Evolutionary conservation across 371 early-diverging fungal genomes (phyloP).

Genomic region (Mucor saturninus): DNA sequence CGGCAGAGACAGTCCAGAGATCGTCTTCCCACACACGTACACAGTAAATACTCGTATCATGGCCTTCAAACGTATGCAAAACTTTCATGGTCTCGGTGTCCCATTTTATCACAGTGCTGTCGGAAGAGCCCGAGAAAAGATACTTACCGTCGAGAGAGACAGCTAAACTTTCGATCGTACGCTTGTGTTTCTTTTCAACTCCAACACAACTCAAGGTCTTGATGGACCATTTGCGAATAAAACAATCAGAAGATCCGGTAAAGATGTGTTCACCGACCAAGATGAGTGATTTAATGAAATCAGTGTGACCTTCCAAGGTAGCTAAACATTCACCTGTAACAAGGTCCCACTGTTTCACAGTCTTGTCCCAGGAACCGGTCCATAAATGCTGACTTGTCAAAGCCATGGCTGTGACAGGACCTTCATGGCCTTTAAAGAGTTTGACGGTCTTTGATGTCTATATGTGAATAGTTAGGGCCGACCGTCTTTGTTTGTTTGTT

Average conservation of each 20-base stretch:
- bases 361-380: slow-evolving; percentile 88
- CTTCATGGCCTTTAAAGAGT: slow-evolving; percentile 77
- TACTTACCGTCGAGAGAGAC: slow-evolving; percentile 48
- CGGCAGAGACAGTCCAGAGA: slow-evolving; percentile 82
- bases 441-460: slow-evolving; percentile 68
- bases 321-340: slow-evolving; percentile 60
- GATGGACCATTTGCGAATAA: slow-evolving; percentile 70
- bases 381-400: slow-evolving; percentile 55
- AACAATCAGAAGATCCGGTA: slow-evolving; percentile 75
- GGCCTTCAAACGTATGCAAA: slow-evolving; percentile 56
- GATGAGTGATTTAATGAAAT: slow-evolving; percentile 76
- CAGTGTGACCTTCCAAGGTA: slow-evolving; percentile 66
- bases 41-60: slow-evolving; percentile 76
- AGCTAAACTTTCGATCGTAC: slow-evolving; percentile 67
- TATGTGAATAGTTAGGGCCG: neutral
- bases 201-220: slow-evolving; percentile 49
- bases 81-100: slow-evolving; percentile 47
- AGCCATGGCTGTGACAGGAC: slow-evolving; percentile 79
- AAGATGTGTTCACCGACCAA: slow-evolving; percentile 55
- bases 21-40: slow-evolving; percentile 57
- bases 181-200: slow-evolving; percentile 63
- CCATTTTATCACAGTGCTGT: slow-evolving; percentile 76
- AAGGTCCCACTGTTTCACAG: slow-evolving; percentile 71
- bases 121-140: slow-evolving; percentile 72
- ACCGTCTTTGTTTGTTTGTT: neutral